Evolutionary conservation across 2,329 filamentous ascomycete species (phyloP).

Genomic region (Chrysosporium queenslandicum): DNA sequence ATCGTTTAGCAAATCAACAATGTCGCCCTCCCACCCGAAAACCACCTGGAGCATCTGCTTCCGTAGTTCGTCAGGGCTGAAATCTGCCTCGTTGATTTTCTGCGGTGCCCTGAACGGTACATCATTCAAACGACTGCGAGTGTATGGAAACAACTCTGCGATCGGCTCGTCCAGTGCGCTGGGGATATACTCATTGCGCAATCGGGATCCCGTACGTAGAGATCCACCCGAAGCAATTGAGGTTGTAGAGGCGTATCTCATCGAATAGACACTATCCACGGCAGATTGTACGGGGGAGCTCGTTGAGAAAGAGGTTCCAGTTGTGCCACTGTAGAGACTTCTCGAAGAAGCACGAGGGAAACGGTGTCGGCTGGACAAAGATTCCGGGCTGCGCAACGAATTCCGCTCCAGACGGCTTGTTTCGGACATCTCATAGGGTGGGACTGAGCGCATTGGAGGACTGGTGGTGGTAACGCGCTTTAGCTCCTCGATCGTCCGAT

Average conservation of each 20-base stretch:
- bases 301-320: constrained; percentile 40
- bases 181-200: constrained; percentile 69
- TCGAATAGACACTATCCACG: constrained; percentile 34
- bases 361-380: constrained; percentile 36
- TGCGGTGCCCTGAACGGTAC: constrained; percentile 68
- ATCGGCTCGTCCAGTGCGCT: constrained; percentile 65
- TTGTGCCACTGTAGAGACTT: constrained; percentile 37
- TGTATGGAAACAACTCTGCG: constrained; percentile 77
- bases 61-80: constrained; percentile 68
- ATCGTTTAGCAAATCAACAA: constrained; percentile 70
- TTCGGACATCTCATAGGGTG: constrained; percentile 8
- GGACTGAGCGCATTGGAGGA: constrained; percentile 4
- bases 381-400: constrained; percentile 46
- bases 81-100: constrained; percentile 45
- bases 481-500: constrained; percentile 3
- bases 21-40: constrained; percentile 87
- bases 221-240: constrained; percentile 38
- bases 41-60: constrained; percentile 86
- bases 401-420: not conserved
- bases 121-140: constrained; percentile 67
- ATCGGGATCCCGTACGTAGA: constrained; percentile 49
- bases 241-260: constrained; percentile 29
- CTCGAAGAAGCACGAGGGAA: constrained; percentile 34
- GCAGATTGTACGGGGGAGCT: constrained; percentile 27
- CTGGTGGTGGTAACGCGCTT: not conserved